A percentile compares a stretch with the other conserved stretches of the same genome.
Evolutionary conservation across 306 rosid genomes (phyloP).

Genomic region (Glycyrrhiza uralensis): DNA sequence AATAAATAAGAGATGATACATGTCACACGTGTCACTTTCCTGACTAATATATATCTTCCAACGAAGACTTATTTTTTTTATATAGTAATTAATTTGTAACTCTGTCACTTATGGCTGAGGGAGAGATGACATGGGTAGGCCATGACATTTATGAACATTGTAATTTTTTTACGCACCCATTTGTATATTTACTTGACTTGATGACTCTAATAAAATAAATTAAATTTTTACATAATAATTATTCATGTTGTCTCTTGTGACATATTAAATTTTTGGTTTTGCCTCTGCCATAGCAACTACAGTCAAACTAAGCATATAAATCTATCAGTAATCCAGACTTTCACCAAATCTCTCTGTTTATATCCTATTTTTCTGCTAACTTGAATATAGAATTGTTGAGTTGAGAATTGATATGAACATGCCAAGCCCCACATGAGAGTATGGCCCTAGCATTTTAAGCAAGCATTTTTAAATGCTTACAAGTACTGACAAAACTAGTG

Average conservation of each 20-base stretch:
- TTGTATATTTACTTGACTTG: neutral
- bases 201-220: neutral
- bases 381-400: conserved; percentile 17
- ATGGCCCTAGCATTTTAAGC: neutral
- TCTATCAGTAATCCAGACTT: conserved; percentile 24
- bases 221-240: neutral
- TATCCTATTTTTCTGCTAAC: conserved; percentile 10
- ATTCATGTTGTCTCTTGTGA: too few species aligned
- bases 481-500: neutral
- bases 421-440: conserved; percentile 2
- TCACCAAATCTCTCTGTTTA: conserved; percentile 37
- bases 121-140: too few species aligned
- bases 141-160: too few species aligned
- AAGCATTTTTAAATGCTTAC: too few species aligned
- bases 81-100: too few species aligned
- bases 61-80: too few species aligned
- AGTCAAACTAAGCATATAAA: conserved; percentile 19
- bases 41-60: too few species aligned
- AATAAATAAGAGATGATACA: too few species aligned
- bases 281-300: conserved; percentile 16
- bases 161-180: neutral
- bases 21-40: too few species aligned
- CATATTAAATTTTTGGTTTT: too few species aligned
- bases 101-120: too few species aligned
- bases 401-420: conserved; percentile 28